Percentiles rank a stretch among this genome's conserved stretches.
These are phyloP conservation scores for Filobasidium uniguttulatum DNA, from an alignment of 1,284 basidiomycete species.

Conservation along the genomic window DNA sequence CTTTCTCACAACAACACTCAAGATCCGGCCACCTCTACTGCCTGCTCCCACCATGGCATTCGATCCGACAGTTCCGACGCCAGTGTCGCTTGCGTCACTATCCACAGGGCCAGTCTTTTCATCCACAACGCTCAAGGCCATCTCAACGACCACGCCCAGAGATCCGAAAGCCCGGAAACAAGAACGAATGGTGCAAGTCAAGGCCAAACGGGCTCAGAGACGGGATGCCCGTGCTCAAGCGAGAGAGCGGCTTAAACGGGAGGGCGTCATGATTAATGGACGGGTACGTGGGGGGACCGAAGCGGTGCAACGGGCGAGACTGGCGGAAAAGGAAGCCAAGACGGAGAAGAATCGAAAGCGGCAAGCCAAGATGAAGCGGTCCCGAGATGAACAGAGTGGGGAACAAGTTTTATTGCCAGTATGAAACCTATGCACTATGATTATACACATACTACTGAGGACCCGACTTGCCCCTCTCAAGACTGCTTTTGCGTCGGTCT, in stretches of 20 bases:
- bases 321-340: neutral
- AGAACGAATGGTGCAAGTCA: conserved; percentile 45
- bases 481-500: neutral
- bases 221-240: neutral
- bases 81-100: no score
- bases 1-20: conserved; percentile 16
- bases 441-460: no score
- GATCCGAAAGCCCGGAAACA: conserved; percentile 62
- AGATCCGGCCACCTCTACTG: conserved; percentile 14
- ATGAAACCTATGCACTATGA: no score
- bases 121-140: conserved; percentile 69
- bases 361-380: neutral
- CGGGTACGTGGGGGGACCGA: neutral
- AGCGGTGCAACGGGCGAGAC: neutral
- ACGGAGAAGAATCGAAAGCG: conserved; percentile 1
- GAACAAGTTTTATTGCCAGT: no score
- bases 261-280: conserved; percentile 26
- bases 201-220: conserved; percentile 15
- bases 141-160: conserved; percentile 64
- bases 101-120: conserved; percentile 29
- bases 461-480: neutral
- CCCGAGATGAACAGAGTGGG: no score
- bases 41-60: conserved; percentile 23
- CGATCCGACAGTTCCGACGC: neutral
- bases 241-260: conserved; percentile 25